phyloP scores from a whole-genome alignment of 192 early-diverging fungal species.

The Entophlyctis helioformis region DNA sequence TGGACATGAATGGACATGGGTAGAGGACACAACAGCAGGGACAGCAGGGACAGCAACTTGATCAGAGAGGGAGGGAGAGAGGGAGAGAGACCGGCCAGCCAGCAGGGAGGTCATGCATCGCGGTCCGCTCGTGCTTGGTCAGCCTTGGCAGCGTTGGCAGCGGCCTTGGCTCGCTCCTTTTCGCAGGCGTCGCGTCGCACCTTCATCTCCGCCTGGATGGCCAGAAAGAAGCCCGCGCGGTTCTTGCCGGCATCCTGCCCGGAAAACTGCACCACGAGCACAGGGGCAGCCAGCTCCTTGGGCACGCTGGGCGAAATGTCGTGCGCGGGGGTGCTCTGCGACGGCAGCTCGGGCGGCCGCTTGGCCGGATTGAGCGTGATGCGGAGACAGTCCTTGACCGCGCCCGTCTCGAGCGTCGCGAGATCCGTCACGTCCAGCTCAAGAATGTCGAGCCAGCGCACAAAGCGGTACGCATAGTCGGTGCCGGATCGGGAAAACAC shows the following conservation, averaged over 20 bases:
- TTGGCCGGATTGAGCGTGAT: slow-evolving; percentile 8
- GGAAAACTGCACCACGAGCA: slow-evolving; percentile 11
- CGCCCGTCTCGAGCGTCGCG: slow-evolving; percentile 3
- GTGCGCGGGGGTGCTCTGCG: too few species aligned
- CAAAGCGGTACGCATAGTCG: slow-evolving; percentile 19
- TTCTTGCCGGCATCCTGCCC: slow-evolving; percentile 14
- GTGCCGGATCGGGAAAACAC: slow-evolving; percentile 7
- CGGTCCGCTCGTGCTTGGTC: too few species aligned
- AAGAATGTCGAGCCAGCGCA: slow-evolving; percentile 33
- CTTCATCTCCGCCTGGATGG: slow-evolving; percentile 13
- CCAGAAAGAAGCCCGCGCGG: slow-evolving; percentile 9
- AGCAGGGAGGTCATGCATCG: too few species aligned
- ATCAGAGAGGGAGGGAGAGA: too few species aligned
- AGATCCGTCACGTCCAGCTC: slow-evolving; percentile 28
- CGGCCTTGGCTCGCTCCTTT: too few species aligned
- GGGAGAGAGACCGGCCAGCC: too few species aligned
- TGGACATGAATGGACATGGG: too few species aligned
- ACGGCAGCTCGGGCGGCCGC: too few species aligned
- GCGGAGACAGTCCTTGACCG: slow-evolving; percentile 2
- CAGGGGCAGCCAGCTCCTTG: slow-evolving; percentile 3
- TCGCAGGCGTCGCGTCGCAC: slow-evolving; percentile 2
- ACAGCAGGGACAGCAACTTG: too few species aligned
- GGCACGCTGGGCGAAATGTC: slow-evolving; percentile 4
- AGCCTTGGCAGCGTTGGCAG: too few species aligned
- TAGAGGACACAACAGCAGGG: too few species aligned